These are phyloP conservation scores for Pseudocercospora cruenta DNA, from an alignment of 2,329 filamentous ascomycete species.

Conservation along the genomic window DNA sequence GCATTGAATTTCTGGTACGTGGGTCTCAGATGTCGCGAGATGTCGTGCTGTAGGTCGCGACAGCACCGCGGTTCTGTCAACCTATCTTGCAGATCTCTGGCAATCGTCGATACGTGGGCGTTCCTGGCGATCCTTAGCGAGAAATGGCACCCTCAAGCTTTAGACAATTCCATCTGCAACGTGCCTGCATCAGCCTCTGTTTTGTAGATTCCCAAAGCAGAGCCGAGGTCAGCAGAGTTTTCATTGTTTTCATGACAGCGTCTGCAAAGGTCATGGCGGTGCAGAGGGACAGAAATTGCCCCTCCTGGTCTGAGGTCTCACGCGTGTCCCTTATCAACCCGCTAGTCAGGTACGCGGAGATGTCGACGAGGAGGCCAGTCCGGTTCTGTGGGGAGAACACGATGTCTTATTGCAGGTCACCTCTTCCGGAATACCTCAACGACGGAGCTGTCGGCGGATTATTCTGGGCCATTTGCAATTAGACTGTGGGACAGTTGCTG, in stretches of 20 bases:
- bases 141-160: neutral
- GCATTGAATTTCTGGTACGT: neutral
- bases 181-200: neutral
- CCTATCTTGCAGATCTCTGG: neutral
- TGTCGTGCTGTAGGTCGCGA: neutral
- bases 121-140: neutral
- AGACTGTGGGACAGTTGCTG: no score
- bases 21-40: neutral
- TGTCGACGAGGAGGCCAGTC: neutral
- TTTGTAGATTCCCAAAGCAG: no score
- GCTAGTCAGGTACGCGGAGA: no score
- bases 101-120: constrained; percentile 2
- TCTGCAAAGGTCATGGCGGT: neutral
- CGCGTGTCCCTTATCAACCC: neutral
- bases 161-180: neutral
- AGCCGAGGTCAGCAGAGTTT: no score
- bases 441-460: neutral
- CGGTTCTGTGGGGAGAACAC: neutral
- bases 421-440: neutral
- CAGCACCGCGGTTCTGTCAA: neutral
- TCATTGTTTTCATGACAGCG: neutral
- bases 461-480: neutral
- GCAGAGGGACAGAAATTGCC: neutral
- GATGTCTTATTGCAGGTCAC: neutral
- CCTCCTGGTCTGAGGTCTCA: neutral